These are phyloP conservation scores for Gaeumannomyces tritici DNA, from an alignment of 2,329 filamentous ascomycete genomes.

Conservation along the genomic window DNA sequence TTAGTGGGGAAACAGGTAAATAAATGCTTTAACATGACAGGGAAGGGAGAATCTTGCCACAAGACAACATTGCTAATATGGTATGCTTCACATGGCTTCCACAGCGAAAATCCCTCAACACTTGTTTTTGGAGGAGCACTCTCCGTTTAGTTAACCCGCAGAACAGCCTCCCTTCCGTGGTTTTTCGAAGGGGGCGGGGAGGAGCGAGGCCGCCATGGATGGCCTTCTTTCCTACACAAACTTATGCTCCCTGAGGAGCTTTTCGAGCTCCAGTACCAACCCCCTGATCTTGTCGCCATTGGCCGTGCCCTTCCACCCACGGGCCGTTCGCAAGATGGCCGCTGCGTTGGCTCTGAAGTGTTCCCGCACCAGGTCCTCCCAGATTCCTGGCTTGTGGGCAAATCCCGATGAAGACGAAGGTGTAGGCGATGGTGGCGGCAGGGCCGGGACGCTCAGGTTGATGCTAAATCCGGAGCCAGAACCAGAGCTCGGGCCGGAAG, in stretches of 20 bases:
- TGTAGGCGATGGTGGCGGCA: not conserved
- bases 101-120: too few species aligned
- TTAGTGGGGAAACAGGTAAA: too few species aligned
- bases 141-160: too few species aligned
- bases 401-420: not conserved
- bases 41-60: too few species aligned
- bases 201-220: too few species aligned
- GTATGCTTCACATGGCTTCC: too few species aligned
- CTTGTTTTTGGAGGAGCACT: too few species aligned
- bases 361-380: constrained; percentile 13
- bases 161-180: too few species aligned
- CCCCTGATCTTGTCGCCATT: not conserved
- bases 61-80: too few species aligned
- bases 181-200: too few species aligned
- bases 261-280: not conserved
- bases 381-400: constrained; percentile 10
- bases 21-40: too few species aligned
- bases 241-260: not conserved
- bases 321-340: constrained; percentile 10
- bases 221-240: not conserved
- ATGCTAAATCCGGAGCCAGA: not conserved
- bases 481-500: not conserved
- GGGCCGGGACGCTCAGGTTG: not conserved
- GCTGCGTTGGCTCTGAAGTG: constrained; percentile 13
- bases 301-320: constrained; percentile 8